These are phyloP conservation scores for Rhynchospora pubera DNA, from an alignment of 176 grass and related monocot genomes.

Conservation along the genomic window DNA sequence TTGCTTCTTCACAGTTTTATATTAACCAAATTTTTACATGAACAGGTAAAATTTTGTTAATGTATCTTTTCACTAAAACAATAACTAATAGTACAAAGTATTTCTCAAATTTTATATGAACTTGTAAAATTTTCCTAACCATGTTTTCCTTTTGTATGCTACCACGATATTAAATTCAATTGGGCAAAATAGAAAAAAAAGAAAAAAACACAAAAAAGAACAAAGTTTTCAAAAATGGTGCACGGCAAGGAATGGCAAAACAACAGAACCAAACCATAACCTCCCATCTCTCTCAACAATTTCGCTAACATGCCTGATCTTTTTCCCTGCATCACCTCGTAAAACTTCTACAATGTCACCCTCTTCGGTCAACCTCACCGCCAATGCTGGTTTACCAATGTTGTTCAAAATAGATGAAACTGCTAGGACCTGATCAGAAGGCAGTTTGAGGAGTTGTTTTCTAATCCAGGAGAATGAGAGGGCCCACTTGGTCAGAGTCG, in stretches of 20 bases:
- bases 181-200: background rate
- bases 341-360: constrained; percentile 5
- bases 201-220: background rate
- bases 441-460: constrained; percentile 3
- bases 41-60: background rate
- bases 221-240: background rate
- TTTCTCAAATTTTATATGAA: background rate
- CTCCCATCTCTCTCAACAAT: constrained; percentile 13
- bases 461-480: constrained; percentile 9
- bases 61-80: no score
- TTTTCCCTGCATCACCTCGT: background rate
- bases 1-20: background rate
- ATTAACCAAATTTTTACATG: background rate
- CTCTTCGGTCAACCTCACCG: constrained; percentile 7
- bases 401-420: background rate
- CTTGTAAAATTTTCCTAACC: no score
- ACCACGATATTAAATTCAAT: background rate
- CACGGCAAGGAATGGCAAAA: constrained; percentile 9
- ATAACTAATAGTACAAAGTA: no score
- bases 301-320: constrained; percentile 15
- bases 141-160: background rate
- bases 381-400: background rate
- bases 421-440: background rate
- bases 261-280: constrained; percentile 19
- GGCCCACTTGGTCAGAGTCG: background rate